Conservation (phyloP, 2,329 filamentous ascomycete species). For the Sclerotinia nivalis region DNA sequence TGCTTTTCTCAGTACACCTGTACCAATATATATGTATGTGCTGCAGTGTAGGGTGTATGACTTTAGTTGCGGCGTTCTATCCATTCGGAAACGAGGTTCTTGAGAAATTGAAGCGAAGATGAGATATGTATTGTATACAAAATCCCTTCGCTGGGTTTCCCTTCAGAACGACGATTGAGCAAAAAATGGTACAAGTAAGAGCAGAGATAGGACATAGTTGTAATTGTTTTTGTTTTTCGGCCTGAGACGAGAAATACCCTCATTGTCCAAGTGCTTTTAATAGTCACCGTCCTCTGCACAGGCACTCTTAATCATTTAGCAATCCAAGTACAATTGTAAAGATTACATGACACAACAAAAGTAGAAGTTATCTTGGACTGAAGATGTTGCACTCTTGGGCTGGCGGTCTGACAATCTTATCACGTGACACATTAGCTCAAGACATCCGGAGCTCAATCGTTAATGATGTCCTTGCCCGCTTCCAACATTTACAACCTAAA, state of each 20-base stretch:
- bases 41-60: slow-evolving; percentile 64
- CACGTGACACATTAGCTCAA: slow-evolving; percentile 12
- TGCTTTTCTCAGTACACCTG: slow-evolving; percentile 48
- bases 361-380: background rate
- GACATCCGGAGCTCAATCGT: slow-evolving; percentile 14
- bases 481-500: slow-evolving; percentile 18
- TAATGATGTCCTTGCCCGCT: background rate
- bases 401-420: background rate
- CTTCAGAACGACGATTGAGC: background rate
- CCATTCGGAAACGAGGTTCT: slow-evolving; percentile 60
- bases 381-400: background rate
- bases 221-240: background rate
- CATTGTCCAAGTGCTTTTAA: background rate
- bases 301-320: background rate
- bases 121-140: background rate
- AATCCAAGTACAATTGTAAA: no score
- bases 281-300: background rate
- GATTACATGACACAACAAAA: background rate
- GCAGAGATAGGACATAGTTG: background rate
- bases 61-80: slow-evolving; percentile 56
- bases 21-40: slow-evolving; percentile 70
- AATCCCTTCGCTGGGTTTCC: no score
- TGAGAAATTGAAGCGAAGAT: slow-evolving; percentile 29
- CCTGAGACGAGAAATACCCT: background rate
- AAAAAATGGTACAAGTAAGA: background rate